A percentile compares a stretch with the other conserved stretches of the same genome.
phyloP scores from a whole-genome alignment of 2,329 filamentous ascomycete species.

The Trichoderma arundinaceum region DNA sequence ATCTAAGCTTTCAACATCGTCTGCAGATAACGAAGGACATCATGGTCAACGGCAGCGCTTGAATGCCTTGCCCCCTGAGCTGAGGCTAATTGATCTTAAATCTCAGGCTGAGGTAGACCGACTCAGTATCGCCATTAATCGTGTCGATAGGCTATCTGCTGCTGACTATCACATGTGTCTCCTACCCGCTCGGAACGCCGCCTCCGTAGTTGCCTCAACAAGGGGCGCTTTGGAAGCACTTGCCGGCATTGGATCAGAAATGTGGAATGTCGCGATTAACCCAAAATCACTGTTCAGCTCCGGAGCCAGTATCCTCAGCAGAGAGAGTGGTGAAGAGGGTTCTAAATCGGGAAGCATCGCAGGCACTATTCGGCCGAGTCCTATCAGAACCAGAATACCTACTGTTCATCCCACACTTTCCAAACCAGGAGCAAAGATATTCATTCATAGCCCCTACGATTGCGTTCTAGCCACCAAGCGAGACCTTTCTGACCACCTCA shows the following conservation, averaged over 20 bases:
- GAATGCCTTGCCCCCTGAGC: conserved; percentile 83
- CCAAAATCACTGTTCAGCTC: conserved; percentile 87
- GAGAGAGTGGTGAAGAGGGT: conserved; percentile 64
- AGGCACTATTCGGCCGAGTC: conserved; percentile 41
- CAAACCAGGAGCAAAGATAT: conserved; percentile 72
- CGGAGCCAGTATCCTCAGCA: conserved; percentile 74
- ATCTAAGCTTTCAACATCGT: conserved; percentile 52
- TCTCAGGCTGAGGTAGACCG: conserved; percentile 88
- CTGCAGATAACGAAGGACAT: conserved; percentile 62
- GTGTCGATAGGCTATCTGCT: conserved; percentile 83
- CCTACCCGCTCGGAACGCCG: conserved; percentile 73
- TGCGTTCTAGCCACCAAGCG: conserved; percentile 91
- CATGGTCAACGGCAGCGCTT: conserved; percentile 73
- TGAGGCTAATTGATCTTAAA: conserved; percentile 86
- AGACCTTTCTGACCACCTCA: conserved; percentile 82
- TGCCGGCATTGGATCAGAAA: conserved; percentile 72
- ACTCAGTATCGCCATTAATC: conserved; percentile 82
- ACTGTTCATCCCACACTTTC: conserved; percentile 60
- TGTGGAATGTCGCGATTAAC: conserved; percentile 91
- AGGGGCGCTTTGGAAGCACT: conserved; percentile 78
- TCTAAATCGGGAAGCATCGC: conserved; percentile 49
- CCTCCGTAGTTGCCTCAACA: conserved; percentile 66
- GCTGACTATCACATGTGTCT: conserved; percentile 92
- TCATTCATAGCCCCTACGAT: conserved; percentile 95
- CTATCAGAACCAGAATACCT: conserved; percentile 39